Percentiles rank a stretch among this genome's conserved stretches.
phyloP scores from a whole-genome alignment of 2,329 filamentous ascomycete genomes.

The Colletotrichum cereale region DNA sequence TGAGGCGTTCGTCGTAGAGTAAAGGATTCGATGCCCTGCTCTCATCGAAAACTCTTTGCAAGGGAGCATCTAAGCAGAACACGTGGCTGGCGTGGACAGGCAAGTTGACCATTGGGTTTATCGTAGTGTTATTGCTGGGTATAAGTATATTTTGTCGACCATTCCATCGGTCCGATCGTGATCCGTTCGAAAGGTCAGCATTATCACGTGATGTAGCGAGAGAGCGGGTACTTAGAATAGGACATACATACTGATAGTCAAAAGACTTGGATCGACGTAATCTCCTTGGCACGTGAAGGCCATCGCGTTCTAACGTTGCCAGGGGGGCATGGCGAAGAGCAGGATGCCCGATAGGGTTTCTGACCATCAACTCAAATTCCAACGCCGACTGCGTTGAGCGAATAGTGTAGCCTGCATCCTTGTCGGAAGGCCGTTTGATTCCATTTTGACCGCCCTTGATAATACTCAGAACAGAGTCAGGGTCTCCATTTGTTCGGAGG shows the following conservation, averaged over 20 bases:
- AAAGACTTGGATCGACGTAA: slow-evolving; percentile 20
- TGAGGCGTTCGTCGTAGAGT: slow-evolving; percentile 48
- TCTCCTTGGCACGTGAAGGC: background rate
- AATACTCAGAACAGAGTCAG: slow-evolving; percentile 42
- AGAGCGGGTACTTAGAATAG: background rate
- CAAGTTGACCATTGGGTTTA: background rate
- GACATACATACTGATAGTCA: slow-evolving; percentile 33
- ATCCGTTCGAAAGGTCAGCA: background rate
- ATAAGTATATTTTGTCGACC: background rate
- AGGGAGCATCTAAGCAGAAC: background rate
- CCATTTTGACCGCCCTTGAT: slow-evolving; percentile 33
- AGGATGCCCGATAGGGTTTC: slow-evolving; percentile 45
- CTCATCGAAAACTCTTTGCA: background rate
- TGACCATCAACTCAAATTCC: slow-evolving; percentile 45
- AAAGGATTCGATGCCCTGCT: slow-evolving; percentile 26
- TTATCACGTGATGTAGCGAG: background rate
- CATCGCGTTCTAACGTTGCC: slow-evolving; percentile 6
- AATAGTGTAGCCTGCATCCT: background rate
- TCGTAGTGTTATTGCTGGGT: background rate
- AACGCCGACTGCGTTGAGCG: slow-evolving; percentile 24
- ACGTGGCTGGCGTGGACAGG: background rate
- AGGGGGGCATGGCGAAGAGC: slow-evolving; percentile 6
- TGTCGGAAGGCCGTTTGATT: background rate
- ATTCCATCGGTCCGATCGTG: background rate
- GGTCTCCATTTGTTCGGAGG: slow-evolving; percentile 43